phyloP scores from a whole-genome alignment of 176 grass and related monocot species.

The Triticum aestivum region DNA sequence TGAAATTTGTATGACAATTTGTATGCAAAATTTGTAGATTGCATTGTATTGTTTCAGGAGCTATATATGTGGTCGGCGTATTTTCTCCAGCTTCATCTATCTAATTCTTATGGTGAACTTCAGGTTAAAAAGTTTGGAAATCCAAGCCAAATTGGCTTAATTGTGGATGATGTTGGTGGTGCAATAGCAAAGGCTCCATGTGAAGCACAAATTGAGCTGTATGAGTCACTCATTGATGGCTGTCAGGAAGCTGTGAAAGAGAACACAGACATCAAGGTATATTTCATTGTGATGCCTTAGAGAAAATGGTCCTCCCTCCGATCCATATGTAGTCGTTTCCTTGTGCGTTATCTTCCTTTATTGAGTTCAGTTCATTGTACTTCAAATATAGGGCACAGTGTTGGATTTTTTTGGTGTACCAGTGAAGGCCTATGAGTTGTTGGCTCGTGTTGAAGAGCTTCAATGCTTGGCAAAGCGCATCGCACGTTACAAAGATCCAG shows the following conservation, averaged over 20 bases:
- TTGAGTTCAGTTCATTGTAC: slow-evolving; percentile 25
- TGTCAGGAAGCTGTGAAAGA: slow-evolving; percentile 88
- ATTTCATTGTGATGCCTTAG: neutral
- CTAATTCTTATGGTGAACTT: slow-evolving; percentile 22
- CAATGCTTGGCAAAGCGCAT: slow-evolving; percentile 91
- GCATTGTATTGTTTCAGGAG: slow-evolving; percentile 3
- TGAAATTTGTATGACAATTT: slow-evolving; percentile 1
- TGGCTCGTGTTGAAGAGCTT: slow-evolving; percentile 92
- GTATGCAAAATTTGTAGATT: slow-evolving; percentile 1
- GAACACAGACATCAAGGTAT: slow-evolving; percentile 88
- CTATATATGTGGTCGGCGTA: neutral
- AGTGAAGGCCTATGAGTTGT: slow-evolving; percentile 83
- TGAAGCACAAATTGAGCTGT: slow-evolving; percentile 83
- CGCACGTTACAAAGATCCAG: slow-evolving; percentile 94
- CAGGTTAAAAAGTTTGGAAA: slow-evolving; percentile 97
- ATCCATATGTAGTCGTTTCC: neutral
- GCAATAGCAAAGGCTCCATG: slow-evolving; percentile 60
- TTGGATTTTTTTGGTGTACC: slow-evolving; percentile 98
- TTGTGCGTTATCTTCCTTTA: slow-evolving; percentile 5
- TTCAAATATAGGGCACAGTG: slow-evolving; percentile 70
- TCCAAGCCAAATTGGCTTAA: slow-evolving; percentile 74
- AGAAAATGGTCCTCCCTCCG: neutral
- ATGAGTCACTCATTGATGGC: slow-evolving; percentile 85
- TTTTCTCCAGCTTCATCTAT: slow-evolving; percentile 17
- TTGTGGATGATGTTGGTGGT: slow-evolving; percentile 86